Conservation (phyloP, 2,329 filamentous ascomycete genomes). For the Penicillium hordei region DNA sequence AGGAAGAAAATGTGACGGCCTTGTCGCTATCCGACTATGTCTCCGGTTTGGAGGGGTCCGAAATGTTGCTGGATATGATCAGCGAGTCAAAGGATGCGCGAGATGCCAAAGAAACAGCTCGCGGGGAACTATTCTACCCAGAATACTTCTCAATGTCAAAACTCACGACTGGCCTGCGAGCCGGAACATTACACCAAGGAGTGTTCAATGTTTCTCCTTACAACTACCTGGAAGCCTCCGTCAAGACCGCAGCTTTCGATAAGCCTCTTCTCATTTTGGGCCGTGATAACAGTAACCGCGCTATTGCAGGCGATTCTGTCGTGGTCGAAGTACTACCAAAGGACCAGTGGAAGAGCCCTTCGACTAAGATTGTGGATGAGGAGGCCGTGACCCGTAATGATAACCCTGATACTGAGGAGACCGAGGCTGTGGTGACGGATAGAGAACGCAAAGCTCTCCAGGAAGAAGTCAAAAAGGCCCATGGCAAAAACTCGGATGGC, state of each 20-base stretch:
- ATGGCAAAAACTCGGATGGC: constrained; percentile 72
- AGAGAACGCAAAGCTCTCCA: constrained; percentile 83
- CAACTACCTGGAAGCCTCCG: constrained; percentile 93
- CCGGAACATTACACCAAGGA: constrained; percentile 86
- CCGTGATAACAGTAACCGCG: constrained; percentile 92
- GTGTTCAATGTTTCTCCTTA: constrained; percentile 96
- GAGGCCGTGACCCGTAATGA: constrained; percentile 89
- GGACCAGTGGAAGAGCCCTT: constrained; percentile 96
- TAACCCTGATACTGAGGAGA: constrained; percentile 78
- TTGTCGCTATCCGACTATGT: constrained; percentile 75
- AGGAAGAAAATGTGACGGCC: constrained; percentile 67
- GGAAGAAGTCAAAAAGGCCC: constrained; percentile 84
- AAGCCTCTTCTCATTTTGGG: constrained; percentile 85
- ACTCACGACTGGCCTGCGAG: constrained; percentile 91
- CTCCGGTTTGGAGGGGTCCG: constrained; percentile 76
- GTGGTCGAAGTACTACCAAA: constrained; percentile 90
- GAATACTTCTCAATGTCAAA: constrained; percentile 88
- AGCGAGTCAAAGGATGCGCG: constrained; percentile 72
- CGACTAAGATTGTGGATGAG: constrained; percentile 93
- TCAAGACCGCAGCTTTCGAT: constrained; percentile 86
- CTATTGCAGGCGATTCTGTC: constrained; percentile 87
- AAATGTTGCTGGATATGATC: constrained; percentile 89
- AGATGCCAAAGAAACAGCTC: constrained; percentile 61
- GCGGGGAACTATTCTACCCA: constrained; percentile 73
- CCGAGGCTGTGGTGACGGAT: constrained; percentile 77